A percentile compares a stretch with the other conserved stretches of the same genome.
phyloP scores from a whole-genome alignment of 768 basidiomycete species.

The Kwoniella dejecticola region DNA sequence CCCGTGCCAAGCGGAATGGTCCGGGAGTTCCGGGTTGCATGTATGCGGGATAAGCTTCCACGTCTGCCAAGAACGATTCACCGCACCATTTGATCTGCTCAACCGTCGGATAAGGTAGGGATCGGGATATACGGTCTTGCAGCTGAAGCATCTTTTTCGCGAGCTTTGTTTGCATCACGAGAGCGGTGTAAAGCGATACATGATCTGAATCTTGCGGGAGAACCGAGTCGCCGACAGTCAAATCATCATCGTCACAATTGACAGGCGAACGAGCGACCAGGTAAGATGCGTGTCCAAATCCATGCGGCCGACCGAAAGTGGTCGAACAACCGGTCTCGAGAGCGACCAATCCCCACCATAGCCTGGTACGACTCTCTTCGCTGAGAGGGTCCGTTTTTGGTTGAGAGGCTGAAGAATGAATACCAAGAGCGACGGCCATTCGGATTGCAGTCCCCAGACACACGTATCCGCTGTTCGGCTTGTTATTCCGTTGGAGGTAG shows the following conservation, averaged over 20 bases:
- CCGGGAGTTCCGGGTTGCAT: constrained; percentile 1
- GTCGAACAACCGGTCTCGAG: not conserved
- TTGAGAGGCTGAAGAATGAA: not conserved
- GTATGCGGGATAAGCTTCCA: not conserved
- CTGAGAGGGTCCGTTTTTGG: not conserved
- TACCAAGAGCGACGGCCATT: constrained; percentile 1
- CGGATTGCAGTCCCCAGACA: constrained; percentile 1
- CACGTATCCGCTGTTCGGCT: not conserved
- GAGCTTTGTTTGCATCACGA: not conserved
- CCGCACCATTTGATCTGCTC: constrained; percentile 4
- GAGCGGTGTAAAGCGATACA: not conserved
- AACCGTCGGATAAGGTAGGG: not conserved
- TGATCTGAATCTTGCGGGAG: not conserved
- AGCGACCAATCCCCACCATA: not conserved
- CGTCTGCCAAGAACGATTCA: not conserved
- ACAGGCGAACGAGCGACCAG: not conserved
- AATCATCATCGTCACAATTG: constrained; percentile 1
- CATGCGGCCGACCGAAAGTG: not conserved
- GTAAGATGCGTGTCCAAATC: not conserved
- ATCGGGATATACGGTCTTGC: not conserved
- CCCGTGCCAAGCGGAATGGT: not conserved
- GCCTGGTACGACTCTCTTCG: not conserved
- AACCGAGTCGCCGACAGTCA: not conserved
- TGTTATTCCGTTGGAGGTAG: not conserved
- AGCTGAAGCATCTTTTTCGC: not conserved